Conservation (phyloP, 1,284 basidiomycete genomes). For the Fomitopsis palustris region DNA sequence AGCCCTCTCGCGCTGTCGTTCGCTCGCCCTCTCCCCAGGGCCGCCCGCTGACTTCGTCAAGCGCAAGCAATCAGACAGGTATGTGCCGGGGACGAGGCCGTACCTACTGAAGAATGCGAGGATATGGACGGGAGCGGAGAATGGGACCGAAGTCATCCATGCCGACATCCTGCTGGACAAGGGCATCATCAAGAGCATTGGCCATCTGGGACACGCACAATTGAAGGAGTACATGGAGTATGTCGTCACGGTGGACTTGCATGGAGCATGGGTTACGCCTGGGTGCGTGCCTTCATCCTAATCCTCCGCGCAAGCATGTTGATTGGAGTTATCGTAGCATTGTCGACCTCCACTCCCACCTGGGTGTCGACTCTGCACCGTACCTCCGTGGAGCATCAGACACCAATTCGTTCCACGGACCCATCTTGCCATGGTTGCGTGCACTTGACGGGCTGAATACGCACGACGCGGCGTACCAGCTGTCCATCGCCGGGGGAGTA, state of each 20-base stretch:
- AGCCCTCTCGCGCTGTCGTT: slow-evolving; percentile 24
- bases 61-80: slow-evolving; percentile 49
- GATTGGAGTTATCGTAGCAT: slow-evolving; percentile 30
- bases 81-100: slow-evolving; percentile 43
- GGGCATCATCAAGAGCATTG: slow-evolving; percentile 34
- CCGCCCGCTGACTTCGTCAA: slow-evolving; percentile 37
- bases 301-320: too few species aligned
- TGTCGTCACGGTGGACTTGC: slow-evolving; percentile 25
- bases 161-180: slow-evolving; percentile 35
- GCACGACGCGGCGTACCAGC: slow-evolving; percentile 45
- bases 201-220: slow-evolving; percentile 11
- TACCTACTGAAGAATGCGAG: slow-evolving; percentile 56
- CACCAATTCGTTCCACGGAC: slow-evolving; percentile 37
- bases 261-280: slow-evolving; percentile 36
- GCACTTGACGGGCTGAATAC: slow-evolving; percentile 47
- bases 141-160: slow-evolving; percentile 32
- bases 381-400: slow-evolving; percentile 34
- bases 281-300: slow-evolving; percentile 24
- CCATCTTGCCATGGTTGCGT: slow-evolving; percentile 48
- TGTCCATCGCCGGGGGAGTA: slow-evolving; percentile 50
- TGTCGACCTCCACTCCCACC: slow-evolving; percentile 61
- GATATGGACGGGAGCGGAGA: slow-evolving; percentile 47
- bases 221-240: slow-evolving; percentile 15
- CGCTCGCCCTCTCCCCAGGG: slow-evolving; percentile 28
- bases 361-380: slow-evolving; percentile 45